phyloP scores from a whole-genome alignment of 1,284 basidiomycete species.

The Pseudozyma tsukubaensis region DNA sequence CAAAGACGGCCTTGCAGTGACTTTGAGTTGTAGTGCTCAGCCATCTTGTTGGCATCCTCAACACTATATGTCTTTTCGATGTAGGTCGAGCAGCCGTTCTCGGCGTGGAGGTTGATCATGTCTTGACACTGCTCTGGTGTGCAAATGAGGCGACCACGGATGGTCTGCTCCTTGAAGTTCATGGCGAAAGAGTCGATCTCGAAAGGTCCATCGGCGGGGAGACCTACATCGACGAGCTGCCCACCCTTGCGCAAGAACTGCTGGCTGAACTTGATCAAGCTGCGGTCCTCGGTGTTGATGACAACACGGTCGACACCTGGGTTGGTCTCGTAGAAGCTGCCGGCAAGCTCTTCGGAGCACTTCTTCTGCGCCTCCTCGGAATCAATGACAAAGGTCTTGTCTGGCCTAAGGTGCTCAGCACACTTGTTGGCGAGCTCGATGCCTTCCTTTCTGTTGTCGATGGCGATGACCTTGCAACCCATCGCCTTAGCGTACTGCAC shows the following conservation, averaged over 20 bases:
- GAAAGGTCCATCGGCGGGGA: constrained; percentile 57
- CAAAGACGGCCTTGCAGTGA: constrained; percentile 53
- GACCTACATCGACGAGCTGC: constrained; percentile 55
- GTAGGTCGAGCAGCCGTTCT: constrained; percentile 50
- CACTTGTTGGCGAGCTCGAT: constrained; percentile 40
- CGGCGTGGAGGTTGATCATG: constrained; percentile 57
- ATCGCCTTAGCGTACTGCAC: constrained; percentile 68
- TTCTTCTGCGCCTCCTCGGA: constrained; percentile 50
- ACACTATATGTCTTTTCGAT: constrained; percentile 61
- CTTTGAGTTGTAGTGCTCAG: constrained; percentile 54
- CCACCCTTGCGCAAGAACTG: constrained; percentile 60
- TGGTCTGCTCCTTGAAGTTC: constrained; percentile 63
- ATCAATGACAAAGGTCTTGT: constrained; percentile 52
- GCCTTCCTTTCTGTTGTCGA: constrained; percentile 58
- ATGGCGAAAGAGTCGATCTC: constrained; percentile 57
- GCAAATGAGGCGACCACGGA: constrained; percentile 59
- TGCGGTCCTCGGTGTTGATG: constrained; percentile 53
- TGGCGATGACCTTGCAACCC: constrained; percentile 68
- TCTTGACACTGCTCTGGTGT: constrained; percentile 59
- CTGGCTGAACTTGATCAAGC: constrained; percentile 53
- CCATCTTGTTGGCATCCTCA: constrained; percentile 56
- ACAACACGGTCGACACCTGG: constrained; percentile 61
- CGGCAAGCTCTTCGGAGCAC: constrained; percentile 45
- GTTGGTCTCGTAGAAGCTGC: constrained; percentile 56
- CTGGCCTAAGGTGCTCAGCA: constrained; percentile 53